These are phyloP conservation scores for Rhytidiadelphus loreus DNA, from an alignment of 225 moss, liverwort and hornwort genomes.

Conservation along the genomic window DNA sequence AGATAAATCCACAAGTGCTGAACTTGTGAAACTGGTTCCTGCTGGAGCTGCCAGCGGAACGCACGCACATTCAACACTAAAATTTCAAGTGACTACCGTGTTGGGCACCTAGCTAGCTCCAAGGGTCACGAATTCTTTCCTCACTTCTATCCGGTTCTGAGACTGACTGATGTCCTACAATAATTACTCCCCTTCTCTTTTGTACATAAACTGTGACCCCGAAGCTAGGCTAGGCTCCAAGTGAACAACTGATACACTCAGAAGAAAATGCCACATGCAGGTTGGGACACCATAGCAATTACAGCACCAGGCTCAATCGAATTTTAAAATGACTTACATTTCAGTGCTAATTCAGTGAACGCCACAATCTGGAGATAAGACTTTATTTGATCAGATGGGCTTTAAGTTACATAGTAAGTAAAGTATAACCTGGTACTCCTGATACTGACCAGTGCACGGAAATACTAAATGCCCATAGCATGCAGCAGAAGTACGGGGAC, in stretches of 20 bases:
- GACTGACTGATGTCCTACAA: not conserved
- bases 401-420: not conserved
- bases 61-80: not conserved
- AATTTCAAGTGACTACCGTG: not conserved
- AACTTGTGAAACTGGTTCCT: not conserved
- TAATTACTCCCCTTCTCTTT: not conserved
- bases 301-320: not conserved
- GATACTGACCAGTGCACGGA: not conserved
- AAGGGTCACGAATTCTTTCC: too few relatives aligned
- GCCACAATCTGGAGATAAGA: not conserved
- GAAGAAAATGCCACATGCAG: not conserved
- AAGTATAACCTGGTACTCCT: not conserved
- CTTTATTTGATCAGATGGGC: slow-evolving; percentile 12
- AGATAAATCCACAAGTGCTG: not conserved
- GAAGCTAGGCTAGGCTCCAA: not conserved
- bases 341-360: not conserved
- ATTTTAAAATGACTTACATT: not conserved
- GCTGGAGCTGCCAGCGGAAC: not conserved
- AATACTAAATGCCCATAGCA: not conserved
- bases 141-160: not conserved
- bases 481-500: not conserved
- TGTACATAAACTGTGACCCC: not conserved
- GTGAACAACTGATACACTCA: not conserved
- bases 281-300: not conserved
- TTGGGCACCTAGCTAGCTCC: not conserved